Conservation (phyloP, 768 basidiomycete genomes). For the Collybia sp. region DNA sequence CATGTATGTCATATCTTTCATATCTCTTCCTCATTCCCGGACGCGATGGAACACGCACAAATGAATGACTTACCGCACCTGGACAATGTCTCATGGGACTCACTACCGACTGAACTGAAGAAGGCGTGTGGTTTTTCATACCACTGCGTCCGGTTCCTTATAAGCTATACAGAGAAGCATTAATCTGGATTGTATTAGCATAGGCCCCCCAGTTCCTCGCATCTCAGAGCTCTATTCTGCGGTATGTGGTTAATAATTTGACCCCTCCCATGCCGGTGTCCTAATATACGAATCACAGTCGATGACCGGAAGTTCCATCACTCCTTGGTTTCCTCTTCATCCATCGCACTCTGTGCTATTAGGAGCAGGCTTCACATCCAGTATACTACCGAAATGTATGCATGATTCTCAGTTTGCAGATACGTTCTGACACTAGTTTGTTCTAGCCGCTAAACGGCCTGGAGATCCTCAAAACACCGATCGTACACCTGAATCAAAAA, state of each 20-base stretch:
- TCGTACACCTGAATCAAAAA: constrained; percentile 43
- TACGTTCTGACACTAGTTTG: background rate
- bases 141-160: background rate
- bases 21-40: constrained; percentile 53
- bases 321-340: constrained; percentile 55
- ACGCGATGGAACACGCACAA: constrained; percentile 45
- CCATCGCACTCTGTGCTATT: constrained; percentile 41
- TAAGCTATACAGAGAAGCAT: constrained; percentile 47
- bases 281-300: constrained; percentile 20
- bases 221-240: constrained; percentile 47
- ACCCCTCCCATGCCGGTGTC: background rate
- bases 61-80: constrained; percentile 46
- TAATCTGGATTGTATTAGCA: constrained; percentile 44
- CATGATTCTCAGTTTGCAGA: background rate
- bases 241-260: constrained; percentile 26
- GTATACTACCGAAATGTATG: constrained; percentile 26
- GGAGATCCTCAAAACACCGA: constrained; percentile 27
- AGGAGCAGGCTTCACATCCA: constrained; percentile 34
- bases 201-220: constrained; percentile 36
- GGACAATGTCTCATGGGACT: constrained; percentile 56
- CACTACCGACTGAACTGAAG: constrained; percentile 53
- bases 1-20: constrained; percentile 51
- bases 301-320: constrained; percentile 26
- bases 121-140: constrained; percentile 36
- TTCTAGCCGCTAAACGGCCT: constrained; percentile 36